Conservation (phyloP, 345 rosid species). For the Syzygium aromaticum region DNA sequence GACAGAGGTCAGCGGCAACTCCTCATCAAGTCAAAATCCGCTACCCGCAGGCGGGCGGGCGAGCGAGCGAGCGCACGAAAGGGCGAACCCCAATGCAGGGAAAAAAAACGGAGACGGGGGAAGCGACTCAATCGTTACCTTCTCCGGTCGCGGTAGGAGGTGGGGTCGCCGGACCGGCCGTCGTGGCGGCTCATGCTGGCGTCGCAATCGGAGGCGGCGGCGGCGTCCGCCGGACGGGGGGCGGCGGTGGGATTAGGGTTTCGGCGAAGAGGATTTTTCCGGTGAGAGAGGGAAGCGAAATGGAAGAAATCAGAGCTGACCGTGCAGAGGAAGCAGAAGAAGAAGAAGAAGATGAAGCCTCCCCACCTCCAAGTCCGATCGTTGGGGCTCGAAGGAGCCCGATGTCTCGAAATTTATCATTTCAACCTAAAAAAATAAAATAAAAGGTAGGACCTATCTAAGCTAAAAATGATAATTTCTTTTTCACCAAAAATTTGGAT, state of each 20-base stretch:
- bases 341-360: neutral
- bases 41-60: neutral
- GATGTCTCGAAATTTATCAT: neutral
- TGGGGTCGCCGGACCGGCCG: constrained; percentile 82
- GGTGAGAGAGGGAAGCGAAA: neutral
- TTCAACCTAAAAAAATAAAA: neutral
- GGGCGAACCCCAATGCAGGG: neutral
- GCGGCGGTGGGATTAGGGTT: neutral
- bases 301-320: neutral
- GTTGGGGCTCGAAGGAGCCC: neutral
- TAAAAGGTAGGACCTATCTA: neutral
- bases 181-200: constrained; percentile 86
- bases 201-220: neutral
- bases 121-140: constrained; percentile 30
- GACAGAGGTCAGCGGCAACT: neutral
- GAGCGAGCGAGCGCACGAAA: neutral
- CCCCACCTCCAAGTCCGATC: neutral
- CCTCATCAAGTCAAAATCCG: neutral
- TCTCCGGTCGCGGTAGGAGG: constrained; percentile 87
- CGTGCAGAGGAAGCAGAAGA: neutral
- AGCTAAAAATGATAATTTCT: neutral
- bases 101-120: neutral
- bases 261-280: neutral
- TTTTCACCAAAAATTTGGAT: neutral
- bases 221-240: neutral